These are phyloP conservation scores for Blastobotrys elegans DNA, from an alignment of 1,139 yeast species.

Conservation along the genomic window DNA sequence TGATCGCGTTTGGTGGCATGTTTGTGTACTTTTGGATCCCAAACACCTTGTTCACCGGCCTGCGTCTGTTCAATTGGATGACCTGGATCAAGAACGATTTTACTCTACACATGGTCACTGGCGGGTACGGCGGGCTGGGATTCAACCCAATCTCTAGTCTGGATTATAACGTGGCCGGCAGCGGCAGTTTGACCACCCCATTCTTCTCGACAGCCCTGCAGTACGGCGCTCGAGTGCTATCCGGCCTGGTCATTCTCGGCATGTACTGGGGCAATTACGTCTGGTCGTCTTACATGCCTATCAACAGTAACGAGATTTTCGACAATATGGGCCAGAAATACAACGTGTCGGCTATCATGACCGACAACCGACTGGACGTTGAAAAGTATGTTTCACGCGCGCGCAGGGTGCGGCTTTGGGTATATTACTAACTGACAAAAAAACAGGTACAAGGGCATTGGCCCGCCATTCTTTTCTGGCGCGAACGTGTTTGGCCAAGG, in stretches of 20 bases:
- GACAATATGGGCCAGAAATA: conserved; percentile 45
- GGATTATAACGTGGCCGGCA: conserved; percentile 42
- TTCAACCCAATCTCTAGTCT: conserved; percentile 50
- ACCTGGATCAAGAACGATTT: conserved; percentile 59
- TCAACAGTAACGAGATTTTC: conserved; percentile 44
- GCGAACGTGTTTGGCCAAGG: conserved; percentile 38
- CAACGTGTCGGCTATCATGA: conserved; percentile 39
- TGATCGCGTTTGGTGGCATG: conserved; percentile 35
- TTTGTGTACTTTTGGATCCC: conserved; percentile 58
- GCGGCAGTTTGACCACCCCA: conserved; percentile 37
- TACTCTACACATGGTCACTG: conserved; percentile 50
- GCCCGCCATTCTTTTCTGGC: conserved; percentile 45
- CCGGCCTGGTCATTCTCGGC: conserved; percentile 40
- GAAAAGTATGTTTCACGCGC: conserved; percentile 17
- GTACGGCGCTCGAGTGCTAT: conserved; percentile 41
- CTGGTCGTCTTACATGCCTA: conserved; percentile 50
- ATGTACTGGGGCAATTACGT: conserved; percentile 49
- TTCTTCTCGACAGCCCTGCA: conserved; percentile 42
- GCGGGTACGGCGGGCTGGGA: conserved; percentile 52
- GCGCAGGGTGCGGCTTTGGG: too few species aligned
- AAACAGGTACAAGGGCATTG: conserved; percentile 27
- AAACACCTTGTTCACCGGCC: conserved; percentile 44
- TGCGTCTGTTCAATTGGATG: conserved; percentile 57
- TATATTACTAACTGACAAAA: too few species aligned
- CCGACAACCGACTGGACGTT: conserved; percentile 30